Conservation (phyloP, 2,329 filamentous ascomycete species). For the Clonostachys sp. region DNA sequence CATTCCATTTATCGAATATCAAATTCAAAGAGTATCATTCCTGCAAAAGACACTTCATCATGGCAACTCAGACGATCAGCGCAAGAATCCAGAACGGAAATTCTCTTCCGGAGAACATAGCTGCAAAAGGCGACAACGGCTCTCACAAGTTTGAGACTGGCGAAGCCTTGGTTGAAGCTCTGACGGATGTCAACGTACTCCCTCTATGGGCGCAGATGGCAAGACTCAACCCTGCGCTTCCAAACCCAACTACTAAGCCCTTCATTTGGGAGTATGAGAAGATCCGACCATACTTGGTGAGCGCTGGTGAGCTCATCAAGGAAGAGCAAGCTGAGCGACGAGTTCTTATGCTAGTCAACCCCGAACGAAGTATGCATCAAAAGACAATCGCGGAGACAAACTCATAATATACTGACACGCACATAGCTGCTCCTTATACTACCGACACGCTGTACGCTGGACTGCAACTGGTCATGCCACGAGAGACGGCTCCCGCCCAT, state of each 20-base stretch:
- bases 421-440: slow-evolving; percentile 40
- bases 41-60: too few relatives aligned
- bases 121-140: too few relatives aligned
- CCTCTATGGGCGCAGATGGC: too few relatives aligned
- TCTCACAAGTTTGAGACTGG: too few relatives aligned
- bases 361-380: slow-evolving; percentile 12
- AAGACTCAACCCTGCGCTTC: neutral
- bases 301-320: slow-evolving; percentile 16
- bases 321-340: slow-evolving; percentile 27
- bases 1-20: too few relatives aligned
- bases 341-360: slow-evolving; percentile 30
- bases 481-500: slow-evolving; percentile 46
- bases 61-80: too few relatives aligned
- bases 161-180: too few relatives aligned
- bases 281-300: slow-evolving; percentile 21
- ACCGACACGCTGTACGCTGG: slow-evolving; percentile 52
- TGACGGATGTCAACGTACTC: too few relatives aligned
- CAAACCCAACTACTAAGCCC: neutral
- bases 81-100: too few relatives aligned
- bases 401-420: neutral
- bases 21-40: too few relatives aligned
- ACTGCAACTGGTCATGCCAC: slow-evolving; percentile 47
- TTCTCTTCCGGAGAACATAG: too few relatives aligned
- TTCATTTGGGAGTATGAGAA: slow-evolving; percentile 6
- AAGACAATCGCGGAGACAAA: too few relatives aligned